Base-by-base conservation (phyloP, 2,329 filamentous ascomycete species). In the Coniochaeta sp. region DNA sequence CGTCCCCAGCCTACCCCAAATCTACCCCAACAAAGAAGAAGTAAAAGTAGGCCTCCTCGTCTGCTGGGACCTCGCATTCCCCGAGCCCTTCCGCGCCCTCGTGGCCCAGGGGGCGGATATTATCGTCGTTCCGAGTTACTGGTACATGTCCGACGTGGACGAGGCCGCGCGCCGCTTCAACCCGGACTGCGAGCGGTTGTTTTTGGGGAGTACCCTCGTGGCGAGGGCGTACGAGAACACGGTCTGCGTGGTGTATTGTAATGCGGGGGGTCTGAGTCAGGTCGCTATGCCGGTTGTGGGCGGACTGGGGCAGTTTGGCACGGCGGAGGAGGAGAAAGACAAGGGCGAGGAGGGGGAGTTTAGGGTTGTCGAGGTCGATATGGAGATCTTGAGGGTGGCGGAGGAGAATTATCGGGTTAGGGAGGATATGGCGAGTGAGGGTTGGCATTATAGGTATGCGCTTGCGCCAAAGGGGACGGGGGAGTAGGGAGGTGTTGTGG, bases 21-120 rank as follows among this genome's bases (percentile, higher is more conserved):
- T 51, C 32, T 48, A 51, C 33, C 6, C 32, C 5, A 66, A 68
- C 1, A 49, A n/a, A 38, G 27, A 28, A 14, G 14, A n/a, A n/a
- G 27, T 85, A 1, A 80, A 78, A 51, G 82, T 86, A 0, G 87
- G 88, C 0, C 61, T 85, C 67, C 74, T 86, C 31, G 83, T 87
- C 22, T 92, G 88, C 72, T 91, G 87, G 88, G 88, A 91, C 60
- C 65, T 91, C 0, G 86, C 86, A 1, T 91, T 91, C 55, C 87
- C 88, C 0, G 88, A 91, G 67, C 86, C 86, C 0, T 91, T 89
- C 63, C 74, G 87, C 4, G 84, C 85, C 58, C 73, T 91, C 51
- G 80, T 90, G 22, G 73, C 78, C 1, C 75, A 83, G 46, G 87
- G 87, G 1, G 87, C 87, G 0, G 81, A 87, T 55, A 70, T 88